phyloP scores from a whole-genome alignment of 805 yeast genomes.

The Yarrowia sp. region DNA sequence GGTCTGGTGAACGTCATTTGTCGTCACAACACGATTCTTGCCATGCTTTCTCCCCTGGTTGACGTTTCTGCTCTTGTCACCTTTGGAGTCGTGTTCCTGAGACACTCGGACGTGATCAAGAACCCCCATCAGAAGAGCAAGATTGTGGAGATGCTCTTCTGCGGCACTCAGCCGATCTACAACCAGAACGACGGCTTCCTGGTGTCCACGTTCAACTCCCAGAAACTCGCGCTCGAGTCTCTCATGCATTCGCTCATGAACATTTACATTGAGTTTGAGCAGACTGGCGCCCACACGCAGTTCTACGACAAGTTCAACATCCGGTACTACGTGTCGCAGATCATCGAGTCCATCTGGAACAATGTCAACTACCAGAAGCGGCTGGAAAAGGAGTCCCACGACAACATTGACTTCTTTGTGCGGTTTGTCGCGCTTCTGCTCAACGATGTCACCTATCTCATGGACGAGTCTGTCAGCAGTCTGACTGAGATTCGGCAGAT shows the following conservation, averaged over 20 bases:
- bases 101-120: constrained; percentile 70
- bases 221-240: constrained; percentile 67
- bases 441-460: constrained; percentile 88
- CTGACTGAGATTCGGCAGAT: constrained; percentile 76
- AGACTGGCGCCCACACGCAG: constrained; percentile 93
- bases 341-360: constrained; percentile 84
- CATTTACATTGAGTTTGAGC: constrained; percentile 92
- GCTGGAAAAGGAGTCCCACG: constrained; percentile 68
- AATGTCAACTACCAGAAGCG: constrained; percentile 71
- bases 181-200: constrained; percentile 64
- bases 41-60: constrained; percentile 59
- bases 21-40: constrained; percentile 40
- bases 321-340: constrained; percentile 82
- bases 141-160: constrained; percentile 78
- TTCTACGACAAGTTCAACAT: constrained; percentile 95
- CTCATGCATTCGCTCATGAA: constrained; percentile 83
- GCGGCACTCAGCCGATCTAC: constrained; percentile 63
- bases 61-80: constrained; percentile 65
- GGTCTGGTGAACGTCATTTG: constrained; percentile 50
- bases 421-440: constrained; percentile 93
- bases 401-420: constrained; percentile 83
- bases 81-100: constrained; percentile 72
- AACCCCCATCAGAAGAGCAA: constrained; percentile 93
- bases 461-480: constrained; percentile 88
- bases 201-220: constrained; percentile 67